Evolutionary conservation across 2,329 filamentous ascomycete genomes (phyloP), one percentile per base, ranked within the genome.

Genomic region (Dactylellina haptotyla): DNA sequence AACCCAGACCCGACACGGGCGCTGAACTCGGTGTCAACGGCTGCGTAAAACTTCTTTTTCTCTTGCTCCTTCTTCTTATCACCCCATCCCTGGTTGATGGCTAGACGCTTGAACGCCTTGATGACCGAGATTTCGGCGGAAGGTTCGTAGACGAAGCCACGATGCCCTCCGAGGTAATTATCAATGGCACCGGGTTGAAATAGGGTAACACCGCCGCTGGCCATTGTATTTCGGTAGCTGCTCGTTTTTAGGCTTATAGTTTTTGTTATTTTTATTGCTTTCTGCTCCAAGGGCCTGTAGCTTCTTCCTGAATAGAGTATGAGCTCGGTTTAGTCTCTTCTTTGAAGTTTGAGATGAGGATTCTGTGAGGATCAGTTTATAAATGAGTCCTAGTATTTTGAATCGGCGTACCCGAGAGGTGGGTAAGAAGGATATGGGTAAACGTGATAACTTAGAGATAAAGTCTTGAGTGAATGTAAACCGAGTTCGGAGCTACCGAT

Each of bases 111-210:
- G 53, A 72, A 72, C 4, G 59, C 25, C 16, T 50, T 72, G 4
- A 72, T 32, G 26, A 72, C 37, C 4, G 67, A 72, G 3, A 59
- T 41, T 16, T 65, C 45, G 14, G 58, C 6, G 9, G 67, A 59
- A 0, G 67, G 53, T 34, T 45, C 12, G 28, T 72, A 72, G 12
- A 1, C 23, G 53, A 59, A 72, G 16, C 45, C 32, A 3, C 10
- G 5, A 54, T 72, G 39, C 28, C 53, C 14, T 45, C 41, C 25
- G n/a, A 72, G 54, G 46, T 65, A 72, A 3, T 30, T 53, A 30
- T 72, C 67, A 9, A 72, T 32, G 2, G 67, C 43, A 20, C 67
- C 67, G 9, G 67, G 32, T 54, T 50, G 34, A 54, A 72, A 72
- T 32, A 72, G 59, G 4, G 59, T 30, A 9, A 72, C 59, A 0